Evolutionary conservation across 2,329 filamentous ascomycete genomes (phyloP), one percentile per base, ranked within the genome.

Genomic region (Aciculosporium take): DNA sequence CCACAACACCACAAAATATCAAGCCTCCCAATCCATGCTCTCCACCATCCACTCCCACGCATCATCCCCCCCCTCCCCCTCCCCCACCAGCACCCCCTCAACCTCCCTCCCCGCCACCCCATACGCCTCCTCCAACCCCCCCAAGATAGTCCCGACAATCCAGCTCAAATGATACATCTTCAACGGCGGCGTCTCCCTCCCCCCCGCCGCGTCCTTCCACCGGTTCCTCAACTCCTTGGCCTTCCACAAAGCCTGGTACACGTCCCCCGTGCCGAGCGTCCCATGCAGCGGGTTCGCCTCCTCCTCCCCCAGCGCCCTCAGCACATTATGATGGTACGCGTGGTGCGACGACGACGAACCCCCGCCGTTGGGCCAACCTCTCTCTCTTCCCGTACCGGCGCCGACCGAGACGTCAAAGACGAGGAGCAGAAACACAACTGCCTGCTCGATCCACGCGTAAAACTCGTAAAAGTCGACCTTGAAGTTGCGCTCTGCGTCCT

Each of bases 381-480:
- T n/a, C n/a, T n/a, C n/a, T n/a, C n/a, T n/a, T n/a, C n/a, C n/a
- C n/a, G n/a, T n/a, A n/a, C n/a, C n/a, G n/a, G n/a, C n/a, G n/a
- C 64, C 58, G 0, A 84, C 63, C 0, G 56, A 54, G 5, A 83
- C 66, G 7, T 72, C 75, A 44, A 78, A 81, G 0, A 83, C 70
- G 0, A 68, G 68, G n/a, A 83, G 68, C 1, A 83, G 62, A 36
- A 79, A 72, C 1, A 83, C 77, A 7, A 85, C 65, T 0, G 79
- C 79, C 24, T 81, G 74, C 59, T 86, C 81, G 6, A 85, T 70
- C 28, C 83, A 68, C 39, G 76, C 74, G 61, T 85, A 85, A 56
- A 80, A 85, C 53, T 86, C 81, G 58, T 82, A 78, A 47, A 85
- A 86, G 53, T 85, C 81, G 7, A 85, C 68, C 56, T 85, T 84